Percentiles rank a stretch among this genome's conserved stretches.
Evolutionary conservation across 2,329 filamentous ascomycete species (phyloP).

Genomic region (Tolypocladium tundrense): DNA sequence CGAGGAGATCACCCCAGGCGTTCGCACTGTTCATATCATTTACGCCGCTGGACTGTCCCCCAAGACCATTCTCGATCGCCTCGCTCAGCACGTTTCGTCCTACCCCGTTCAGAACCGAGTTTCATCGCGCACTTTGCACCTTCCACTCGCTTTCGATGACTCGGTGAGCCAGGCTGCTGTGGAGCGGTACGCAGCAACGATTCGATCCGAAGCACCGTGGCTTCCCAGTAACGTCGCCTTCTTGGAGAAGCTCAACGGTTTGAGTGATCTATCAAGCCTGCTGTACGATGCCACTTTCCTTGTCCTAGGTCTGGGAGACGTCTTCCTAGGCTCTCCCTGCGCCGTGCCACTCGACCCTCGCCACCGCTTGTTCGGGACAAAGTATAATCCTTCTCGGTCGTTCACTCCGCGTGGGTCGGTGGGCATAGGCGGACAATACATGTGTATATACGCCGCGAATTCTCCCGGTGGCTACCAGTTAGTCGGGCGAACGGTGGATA

Average conservation of each 20-base stretch:
- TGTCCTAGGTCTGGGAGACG: constrained; percentile 26
- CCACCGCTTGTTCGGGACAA: constrained; percentile 24
- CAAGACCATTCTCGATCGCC: constrained; percentile 8
- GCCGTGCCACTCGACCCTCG: constrained; percentile 23
- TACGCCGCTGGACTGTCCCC: constrained; percentile 13
- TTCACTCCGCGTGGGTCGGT: constrained; percentile 24
- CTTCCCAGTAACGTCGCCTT: constrained; percentile 54
- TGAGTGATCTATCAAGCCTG: constrained; percentile 15
- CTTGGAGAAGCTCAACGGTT: constrained; percentile 22
- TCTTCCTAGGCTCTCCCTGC: constrained; percentile 28
- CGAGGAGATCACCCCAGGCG: constrained; percentile 21
- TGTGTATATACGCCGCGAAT: constrained; percentile 28
- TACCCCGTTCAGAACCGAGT: constrained; percentile 13
- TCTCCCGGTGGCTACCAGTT: constrained; percentile 27
- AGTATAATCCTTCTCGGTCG: constrained; percentile 26
- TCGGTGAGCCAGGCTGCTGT: constrained; percentile 37
- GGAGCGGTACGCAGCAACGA: constrained; percentile 50
- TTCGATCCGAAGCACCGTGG: constrained; percentile 50
- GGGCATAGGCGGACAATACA: constrained; percentile 25
- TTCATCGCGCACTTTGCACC: constrained; percentile 17
- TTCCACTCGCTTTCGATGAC: constrained; percentile 30
- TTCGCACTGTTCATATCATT: constrained; percentile 21
- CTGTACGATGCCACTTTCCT: constrained; percentile 23
- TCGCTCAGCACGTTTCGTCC: constrained; percentile 12
- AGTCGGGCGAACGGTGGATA: constrained; percentile 22